Conservation (phyloP, 352 stramenopile species). For the Globisporangium takayamanum region DNA sequence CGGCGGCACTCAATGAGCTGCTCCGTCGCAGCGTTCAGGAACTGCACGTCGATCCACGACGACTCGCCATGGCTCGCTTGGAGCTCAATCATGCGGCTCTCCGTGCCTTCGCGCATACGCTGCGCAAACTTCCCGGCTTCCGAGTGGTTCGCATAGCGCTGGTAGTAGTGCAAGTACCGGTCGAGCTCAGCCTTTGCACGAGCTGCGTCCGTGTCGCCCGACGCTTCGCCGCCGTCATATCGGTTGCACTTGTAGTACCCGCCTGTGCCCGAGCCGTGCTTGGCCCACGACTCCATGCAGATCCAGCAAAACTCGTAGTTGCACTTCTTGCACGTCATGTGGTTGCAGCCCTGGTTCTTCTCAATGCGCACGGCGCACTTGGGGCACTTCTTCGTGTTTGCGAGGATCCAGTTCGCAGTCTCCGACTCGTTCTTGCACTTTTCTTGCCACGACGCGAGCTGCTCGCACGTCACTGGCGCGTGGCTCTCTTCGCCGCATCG, state of each 20-base stretch:
- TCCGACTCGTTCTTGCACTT: conserved; percentile 98
- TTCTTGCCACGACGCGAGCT: conserved; percentile 92
- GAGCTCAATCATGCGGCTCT: conserved; percentile 94
- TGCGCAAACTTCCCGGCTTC: conserved; percentile 96
- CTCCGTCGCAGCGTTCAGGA: conserved; percentile 95
- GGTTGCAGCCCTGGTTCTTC: conserved; percentile 99
- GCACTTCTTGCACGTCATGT: conserved; percentile 96
- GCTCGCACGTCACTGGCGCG: conserved; percentile 89
- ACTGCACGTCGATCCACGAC: conserved; percentile 98
- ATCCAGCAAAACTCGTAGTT: conserved; percentile 98
- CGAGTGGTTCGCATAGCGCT: conserved; percentile 96
- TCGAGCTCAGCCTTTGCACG: conserved; percentile 96
- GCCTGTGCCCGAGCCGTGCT: conserved; percentile 94
- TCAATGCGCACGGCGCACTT: conserved; percentile 98
- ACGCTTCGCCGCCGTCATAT: conserved; percentile 76
- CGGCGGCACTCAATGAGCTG: conserved; percentile 96
- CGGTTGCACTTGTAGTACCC: conserved; percentile 99
- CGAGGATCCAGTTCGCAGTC: conserved; percentile 99
- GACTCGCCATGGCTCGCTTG: conserved; percentile 88
- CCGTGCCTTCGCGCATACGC: conserved; percentile 93
- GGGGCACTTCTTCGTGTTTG: conserved; percentile 99
- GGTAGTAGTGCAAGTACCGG: conserved; percentile 99
- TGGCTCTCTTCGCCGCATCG: conserved; percentile 97
- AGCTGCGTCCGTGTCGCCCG: conserved; percentile 78
- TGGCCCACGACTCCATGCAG: conserved; percentile 95